A percentile compares a stretch with the other conserved stretches of the same genome.
Conservation (phyloP, 306 rosid species). For the Glycine tomentella region DNA sequence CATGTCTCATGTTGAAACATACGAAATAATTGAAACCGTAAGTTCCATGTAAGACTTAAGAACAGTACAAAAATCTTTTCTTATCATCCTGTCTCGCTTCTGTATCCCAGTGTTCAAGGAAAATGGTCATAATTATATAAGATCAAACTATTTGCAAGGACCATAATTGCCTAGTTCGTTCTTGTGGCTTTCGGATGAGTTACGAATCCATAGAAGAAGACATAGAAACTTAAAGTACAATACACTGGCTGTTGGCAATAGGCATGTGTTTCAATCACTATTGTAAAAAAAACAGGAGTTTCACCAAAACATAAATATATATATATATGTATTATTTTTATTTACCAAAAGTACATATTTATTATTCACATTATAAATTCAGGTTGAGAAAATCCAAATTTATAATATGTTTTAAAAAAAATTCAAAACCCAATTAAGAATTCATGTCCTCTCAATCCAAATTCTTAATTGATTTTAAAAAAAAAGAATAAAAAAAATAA, state of each 20-base stretch:
- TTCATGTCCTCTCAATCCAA: too few species aligned
- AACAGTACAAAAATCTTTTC: neutral
- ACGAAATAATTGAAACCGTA: neutral
- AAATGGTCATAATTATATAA: neutral
- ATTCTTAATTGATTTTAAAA: too few species aligned
- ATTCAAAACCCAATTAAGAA: too few species aligned
- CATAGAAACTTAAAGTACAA: neutral
- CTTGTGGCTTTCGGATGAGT: neutral
- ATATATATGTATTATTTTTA: too few species aligned
- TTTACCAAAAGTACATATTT: too few species aligned
- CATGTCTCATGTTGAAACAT: neutral
- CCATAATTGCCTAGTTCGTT: conserved; percentile 12
- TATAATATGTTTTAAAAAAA: too few species aligned
- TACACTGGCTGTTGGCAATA: neutral
- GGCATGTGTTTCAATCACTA: neutral
- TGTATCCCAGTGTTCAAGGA: neutral
- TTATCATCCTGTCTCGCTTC: neutral
- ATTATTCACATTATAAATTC: too few species aligned
- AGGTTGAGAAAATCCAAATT: too few species aligned
- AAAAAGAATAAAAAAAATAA: too few species aligned
- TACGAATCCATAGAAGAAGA: neutral
- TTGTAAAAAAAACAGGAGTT: neutral
- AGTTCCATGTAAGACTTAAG: neutral
- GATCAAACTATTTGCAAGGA: neutral
- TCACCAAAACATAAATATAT: too few species aligned